These are phyloP conservation scores for Geotrichum europaeum DNA, from an alignment of 1,139 yeast genomes.

Conservation along the genomic window DNA sequence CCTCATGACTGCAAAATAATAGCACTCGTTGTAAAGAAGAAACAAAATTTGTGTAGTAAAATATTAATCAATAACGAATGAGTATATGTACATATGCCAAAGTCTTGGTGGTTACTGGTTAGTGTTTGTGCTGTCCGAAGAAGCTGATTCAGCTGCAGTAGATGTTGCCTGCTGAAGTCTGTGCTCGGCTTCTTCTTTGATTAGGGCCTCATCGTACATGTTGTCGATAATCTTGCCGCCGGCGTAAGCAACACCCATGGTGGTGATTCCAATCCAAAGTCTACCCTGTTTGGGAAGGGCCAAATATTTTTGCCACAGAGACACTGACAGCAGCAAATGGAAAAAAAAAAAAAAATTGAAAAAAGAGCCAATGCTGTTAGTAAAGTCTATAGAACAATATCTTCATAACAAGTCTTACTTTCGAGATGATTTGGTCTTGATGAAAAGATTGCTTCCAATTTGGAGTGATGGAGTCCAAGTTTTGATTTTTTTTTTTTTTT, in stretches of 20 bases:
- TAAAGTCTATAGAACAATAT: not conserved
- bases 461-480: not conserved
- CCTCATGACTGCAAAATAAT: constrained; percentile 31
- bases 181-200: constrained; percentile 40
- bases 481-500: not conserved
- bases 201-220: constrained; percentile 43
- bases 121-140: not conserved
- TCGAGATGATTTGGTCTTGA: not conserved
- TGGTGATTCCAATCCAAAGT: constrained; percentile 50
- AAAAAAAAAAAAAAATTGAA: not conserved
- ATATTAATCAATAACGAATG: not conserved
- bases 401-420: not conserved
- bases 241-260: constrained; percentile 46
- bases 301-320: constrained; percentile 41
- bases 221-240: constrained; percentile 48
- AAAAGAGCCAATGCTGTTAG: not conserved
- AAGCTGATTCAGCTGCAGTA: not conserved
- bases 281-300: constrained; percentile 48
- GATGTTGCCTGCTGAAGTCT: constrained; percentile 19
- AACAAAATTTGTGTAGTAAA: not conserved
- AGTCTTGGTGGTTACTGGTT: not conserved
- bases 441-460: not conserved
- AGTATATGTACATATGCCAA: not conserved
- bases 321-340: constrained; percentile 4
- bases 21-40: not conserved